Conservation (phyloP, 805 yeast genomes). For the Metschnikowia reukaufii region DNA sequence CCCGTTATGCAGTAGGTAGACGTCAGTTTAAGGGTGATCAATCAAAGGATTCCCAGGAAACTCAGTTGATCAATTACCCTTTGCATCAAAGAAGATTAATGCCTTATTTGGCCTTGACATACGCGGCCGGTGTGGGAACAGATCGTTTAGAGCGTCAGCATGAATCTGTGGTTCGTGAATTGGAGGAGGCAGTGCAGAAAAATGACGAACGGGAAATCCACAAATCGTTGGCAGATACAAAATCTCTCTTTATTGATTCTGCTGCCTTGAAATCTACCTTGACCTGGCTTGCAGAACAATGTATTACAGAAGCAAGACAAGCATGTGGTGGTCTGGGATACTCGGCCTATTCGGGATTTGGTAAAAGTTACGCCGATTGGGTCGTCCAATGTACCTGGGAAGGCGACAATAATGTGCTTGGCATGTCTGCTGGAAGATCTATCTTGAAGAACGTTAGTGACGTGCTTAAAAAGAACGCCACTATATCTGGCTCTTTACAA, state of each 20-base stretch:
- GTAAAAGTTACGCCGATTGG: slow-evolving; percentile 47
- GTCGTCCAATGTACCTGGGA: slow-evolving; percentile 52
- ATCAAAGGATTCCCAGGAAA: slow-evolving; percentile 24
- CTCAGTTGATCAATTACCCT: slow-evolving; percentile 45
- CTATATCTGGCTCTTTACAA: slow-evolving; percentile 16
- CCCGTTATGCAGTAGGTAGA: slow-evolving; percentile 47
- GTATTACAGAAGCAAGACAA: slow-evolving; percentile 44
- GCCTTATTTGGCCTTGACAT: slow-evolving; percentile 44
- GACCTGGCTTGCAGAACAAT: slow-evolving; percentile 45
- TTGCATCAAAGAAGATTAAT: slow-evolving; percentile 47
- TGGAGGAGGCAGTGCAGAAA: slow-evolving; percentile 38
- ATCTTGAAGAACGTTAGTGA: slow-evolving; percentile 33
- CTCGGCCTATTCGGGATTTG: slow-evolving; percentile 45
- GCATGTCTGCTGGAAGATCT: slow-evolving; percentile 42
- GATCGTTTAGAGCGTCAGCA: slow-evolving; percentile 37
- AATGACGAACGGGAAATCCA: slow-evolving; percentile 33
- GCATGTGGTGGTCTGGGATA: slow-evolving; percentile 51
- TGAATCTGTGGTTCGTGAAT: slow-evolving; percentile 27
- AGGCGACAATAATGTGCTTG: slow-evolving; percentile 49
- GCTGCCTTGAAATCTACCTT: slow-evolving; percentile 45
- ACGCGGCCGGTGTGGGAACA: slow-evolving; percentile 40
- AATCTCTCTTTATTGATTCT: slow-evolving; percentile 45
- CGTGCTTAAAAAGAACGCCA: slow-evolving; percentile 21
- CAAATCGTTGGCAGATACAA: slow-evolving; percentile 37
- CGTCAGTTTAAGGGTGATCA: slow-evolving; percentile 41